These are phyloP conservation scores for Mycosphaerella sp. DNA, from an alignment of 2,329 filamentous ascomycete genomes.

Conservation along the genomic window DNA sequence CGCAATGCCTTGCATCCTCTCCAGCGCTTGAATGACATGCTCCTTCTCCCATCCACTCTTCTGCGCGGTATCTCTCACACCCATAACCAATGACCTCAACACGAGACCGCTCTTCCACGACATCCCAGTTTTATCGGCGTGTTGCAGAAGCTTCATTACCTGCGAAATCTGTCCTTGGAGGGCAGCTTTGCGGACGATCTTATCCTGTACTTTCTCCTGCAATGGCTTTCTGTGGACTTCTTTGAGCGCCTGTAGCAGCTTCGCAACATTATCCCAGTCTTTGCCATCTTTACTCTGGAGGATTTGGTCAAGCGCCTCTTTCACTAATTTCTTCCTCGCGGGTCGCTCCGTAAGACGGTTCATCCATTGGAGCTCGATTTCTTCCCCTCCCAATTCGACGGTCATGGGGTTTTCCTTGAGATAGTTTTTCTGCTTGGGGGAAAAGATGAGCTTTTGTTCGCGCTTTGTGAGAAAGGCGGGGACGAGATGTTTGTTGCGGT, in stretches of 20 bases:
- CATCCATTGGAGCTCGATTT: slow-evolving; percentile 34
- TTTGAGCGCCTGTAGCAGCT: slow-evolving; percentile 31
- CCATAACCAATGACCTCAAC: slow-evolving; percentile 33
- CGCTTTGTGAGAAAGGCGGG: slow-evolving; percentile 39
- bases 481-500: slow-evolving; percentile 43
- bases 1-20: slow-evolving; percentile 36
- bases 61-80: slow-evolving; percentile 34
- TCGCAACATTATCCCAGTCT: slow-evolving; percentile 34
- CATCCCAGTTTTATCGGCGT: slow-evolving; percentile 33
- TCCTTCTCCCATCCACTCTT: slow-evolving; percentile 34
- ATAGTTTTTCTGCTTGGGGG: slow-evolving; percentile 36
- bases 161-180: slow-evolving; percentile 28
- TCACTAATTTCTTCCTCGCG: slow-evolving; percentile 24
- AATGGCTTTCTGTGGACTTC: slow-evolving; percentile 20
- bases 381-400: slow-evolving; percentile 38
- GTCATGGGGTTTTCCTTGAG: slow-evolving; percentile 41
- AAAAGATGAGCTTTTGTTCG: slow-evolving; percentile 42
- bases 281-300: slow-evolving; percentile 12
- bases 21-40: slow-evolving; percentile 36
- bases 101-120: slow-evolving; percentile 31
- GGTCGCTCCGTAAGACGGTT: slow-evolving; percentile 31
- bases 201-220: slow-evolving; percentile 26
- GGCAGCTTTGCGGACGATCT: slow-evolving; percentile 32
- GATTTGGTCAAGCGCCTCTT: slow-evolving; percentile 31
- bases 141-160: slow-evolving; percentile 32